These are phyloP conservation scores for Acrasis kona DNA, from an alignment of 78 protist genomes.

Conservation along the genomic window DNA sequence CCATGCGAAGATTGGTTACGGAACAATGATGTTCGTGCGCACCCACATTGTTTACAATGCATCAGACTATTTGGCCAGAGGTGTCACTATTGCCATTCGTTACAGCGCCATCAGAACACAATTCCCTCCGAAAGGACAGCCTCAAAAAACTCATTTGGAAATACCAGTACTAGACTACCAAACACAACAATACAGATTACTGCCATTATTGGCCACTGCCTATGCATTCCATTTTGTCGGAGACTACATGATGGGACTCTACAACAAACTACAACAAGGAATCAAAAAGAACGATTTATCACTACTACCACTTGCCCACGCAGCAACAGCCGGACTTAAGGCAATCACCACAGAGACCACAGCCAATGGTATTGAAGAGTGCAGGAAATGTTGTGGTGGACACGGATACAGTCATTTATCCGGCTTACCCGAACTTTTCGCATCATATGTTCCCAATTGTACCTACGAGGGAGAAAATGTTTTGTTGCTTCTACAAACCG, in stretches of 20 bases:
- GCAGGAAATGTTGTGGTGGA: constrained; percentile 64
- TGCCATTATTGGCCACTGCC: constrained; percentile 22
- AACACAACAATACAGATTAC: constrained; percentile 17
- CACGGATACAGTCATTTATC: constrained; percentile 46
- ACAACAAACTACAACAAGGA: constrained; percentile 9
- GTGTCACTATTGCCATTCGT: constrained; percentile 45
- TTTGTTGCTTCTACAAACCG: constrained; percentile 24
- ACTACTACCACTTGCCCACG: constrained; percentile 50
- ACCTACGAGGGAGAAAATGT: constrained; percentile 34
- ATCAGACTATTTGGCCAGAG: not conserved
- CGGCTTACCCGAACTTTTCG: constrained; percentile 13
- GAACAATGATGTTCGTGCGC: constrained; percentile 12
- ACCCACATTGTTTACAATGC: not conserved
- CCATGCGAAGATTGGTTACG: constrained; percentile 27
- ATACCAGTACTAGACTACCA: constrained; percentile 30
- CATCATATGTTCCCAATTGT: constrained; percentile 7
- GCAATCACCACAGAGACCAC: constrained; percentile 27
- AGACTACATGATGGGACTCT: not conserved
- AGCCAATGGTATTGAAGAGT: constrained; percentile 39
- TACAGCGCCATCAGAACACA: constrained; percentile 54
- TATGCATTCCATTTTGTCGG: constrained; percentile 20
- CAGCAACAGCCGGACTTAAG: constrained; percentile 66
- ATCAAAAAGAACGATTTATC: constrained; percentile 1
- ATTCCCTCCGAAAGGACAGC: not conserved
- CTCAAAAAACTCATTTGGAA: constrained; percentile 1